phyloP scores from a whole-genome alignment of 495 filamentous ascomycete genomes.

The Baudoinia panamericana region DNA sequence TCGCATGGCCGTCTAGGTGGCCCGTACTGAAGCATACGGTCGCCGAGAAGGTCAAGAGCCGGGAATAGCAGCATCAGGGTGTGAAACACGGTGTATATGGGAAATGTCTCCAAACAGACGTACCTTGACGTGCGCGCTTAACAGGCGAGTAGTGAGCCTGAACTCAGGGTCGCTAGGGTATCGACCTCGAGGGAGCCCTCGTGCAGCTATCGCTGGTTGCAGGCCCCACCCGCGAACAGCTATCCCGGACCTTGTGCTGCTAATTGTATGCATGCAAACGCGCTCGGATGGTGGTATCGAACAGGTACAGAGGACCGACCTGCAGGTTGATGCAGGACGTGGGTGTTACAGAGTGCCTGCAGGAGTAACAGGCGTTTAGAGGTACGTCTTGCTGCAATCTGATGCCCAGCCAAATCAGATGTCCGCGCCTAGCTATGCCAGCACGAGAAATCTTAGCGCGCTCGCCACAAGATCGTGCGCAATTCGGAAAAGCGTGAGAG shows the following conservation, averaged over 20 bases:
- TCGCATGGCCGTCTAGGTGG: slow-evolving; percentile 6
- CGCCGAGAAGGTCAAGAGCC: slow-evolving; percentile 9
- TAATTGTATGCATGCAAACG: slow-evolving; percentile 15
- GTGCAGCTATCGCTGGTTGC: slow-evolving; percentile 13
- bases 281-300: slow-evolving; percentile 3
- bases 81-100: slow-evolving; percentile 14
- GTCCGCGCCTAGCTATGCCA: slow-evolving; percentile 7
- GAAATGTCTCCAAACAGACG: neutral
- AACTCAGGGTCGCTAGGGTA: too few species aligned
- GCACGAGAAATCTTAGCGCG: slow-evolving; percentile 2
- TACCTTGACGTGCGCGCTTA: slow-evolving; percentile 15
- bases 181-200: slow-evolving; percentile 3
- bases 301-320: slow-evolving; percentile 8
- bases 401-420: slow-evolving; percentile 11
- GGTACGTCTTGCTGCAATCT: slow-evolving; percentile 10
- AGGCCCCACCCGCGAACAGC: slow-evolving; percentile 11
- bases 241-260: slow-evolving; percentile 4
- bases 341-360: too few species aligned
- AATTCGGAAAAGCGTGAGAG: neutral
- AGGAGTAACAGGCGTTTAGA: slow-evolving; percentile 5
- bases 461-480: slow-evolving; percentile 12
- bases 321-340: slow-evolving; percentile 12
- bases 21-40: too few species aligned
- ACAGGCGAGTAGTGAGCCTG: too few species aligned
- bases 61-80: slow-evolving; percentile 14